These are phyloP conservation scores for Tuber aestivum DNA, from an alignment of 495 filamentous ascomycete genomes.

Conservation along the genomic window DNA sequence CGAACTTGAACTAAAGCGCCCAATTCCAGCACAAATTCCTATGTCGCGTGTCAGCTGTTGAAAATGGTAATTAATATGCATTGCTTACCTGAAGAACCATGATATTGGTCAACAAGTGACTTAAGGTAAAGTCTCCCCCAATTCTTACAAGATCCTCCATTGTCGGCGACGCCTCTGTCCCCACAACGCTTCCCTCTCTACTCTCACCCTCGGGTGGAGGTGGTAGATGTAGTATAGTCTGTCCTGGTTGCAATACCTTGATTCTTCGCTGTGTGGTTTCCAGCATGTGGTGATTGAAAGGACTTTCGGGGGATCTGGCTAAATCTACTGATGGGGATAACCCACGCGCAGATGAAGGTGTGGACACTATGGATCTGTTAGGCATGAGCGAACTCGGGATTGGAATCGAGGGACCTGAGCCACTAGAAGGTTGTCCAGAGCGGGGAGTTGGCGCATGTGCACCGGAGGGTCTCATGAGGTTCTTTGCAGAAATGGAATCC, in stretches of 20 bases:
- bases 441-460: constrained; percentile 15
- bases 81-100: constrained; percentile 55
- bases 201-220: constrained; percentile 41
- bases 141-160: constrained; percentile 23
- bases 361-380: constrained; percentile 6
- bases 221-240: constrained; percentile 38
- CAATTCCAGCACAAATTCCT: constrained; percentile 84
- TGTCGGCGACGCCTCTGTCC: constrained; percentile 41
- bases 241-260: constrained; percentile 35
- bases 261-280: constrained; percentile 33
- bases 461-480: constrained; percentile 30
- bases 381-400: constrained; percentile 19
- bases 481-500: constrained; percentile 34
- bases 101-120: constrained; percentile 78
- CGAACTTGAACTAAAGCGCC: constrained; percentile 80
- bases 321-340: constrained; percentile 28
- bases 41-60: constrained; percentile 49
- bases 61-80: background rate
- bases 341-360: constrained; percentile 21
- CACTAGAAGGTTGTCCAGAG: constrained; percentile 27
- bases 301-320: constrained; percentile 36
- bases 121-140: constrained; percentile 60
- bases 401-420: constrained; percentile 24
- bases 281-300: constrained; percentile 27
- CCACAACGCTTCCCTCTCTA: constrained; percentile 43